A percentile compares a stretch with the other conserved stretches of the same genome.
Evolutionary conservation across 257 asterid genomes (phyloP).

Genomic region (Penstemon newberryi): DNA sequence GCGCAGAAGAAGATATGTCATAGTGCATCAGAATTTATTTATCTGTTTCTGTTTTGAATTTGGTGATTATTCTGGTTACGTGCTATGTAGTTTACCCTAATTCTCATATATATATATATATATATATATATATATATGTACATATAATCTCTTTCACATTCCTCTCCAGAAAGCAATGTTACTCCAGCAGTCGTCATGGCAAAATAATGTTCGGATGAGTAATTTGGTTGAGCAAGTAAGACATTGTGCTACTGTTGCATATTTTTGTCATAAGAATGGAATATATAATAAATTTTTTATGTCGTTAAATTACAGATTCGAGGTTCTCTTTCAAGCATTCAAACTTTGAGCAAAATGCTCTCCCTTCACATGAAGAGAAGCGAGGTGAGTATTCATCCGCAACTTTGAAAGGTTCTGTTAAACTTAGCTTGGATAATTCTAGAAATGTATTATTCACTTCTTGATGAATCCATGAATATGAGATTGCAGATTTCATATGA

Average conservation of each 20-base stretch:
- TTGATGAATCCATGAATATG: constrained; percentile 23
- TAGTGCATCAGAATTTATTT: neutral
- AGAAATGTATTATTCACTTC: constrained; percentile 9
- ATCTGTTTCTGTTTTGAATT: constrained; percentile 10
- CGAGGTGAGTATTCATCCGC: constrained; percentile 58
- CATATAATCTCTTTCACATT: constrained; percentile 15
- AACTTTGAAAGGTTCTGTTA: constrained; percentile 26
- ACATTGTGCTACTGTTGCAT: constrained; percentile 22
- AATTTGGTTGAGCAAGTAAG: constrained; percentile 96
- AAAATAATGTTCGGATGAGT: constrained; percentile 87
- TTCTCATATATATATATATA: neutral
- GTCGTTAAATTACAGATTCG: constrained; percentile 55
- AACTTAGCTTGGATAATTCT: constrained; percentile 22
- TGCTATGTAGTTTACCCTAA: constrained; percentile 5
- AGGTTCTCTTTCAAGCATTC: constrained; percentile 80
- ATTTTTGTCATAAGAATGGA: constrained; percentile 13
- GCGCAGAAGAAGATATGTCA: constrained; percentile 17
- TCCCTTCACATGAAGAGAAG: constrained; percentile 73
- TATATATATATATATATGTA: neutral
- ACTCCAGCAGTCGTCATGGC: constrained; percentile 94
- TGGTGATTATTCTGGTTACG: constrained; percentile 19
- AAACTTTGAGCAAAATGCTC: constrained; percentile 76
- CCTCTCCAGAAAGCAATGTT: constrained; percentile 80
- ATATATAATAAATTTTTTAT: constrained; percentile 20
- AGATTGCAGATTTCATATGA: constrained; percentile 72